Conservation (phyloP, 169 alveolate species). For the Theileria equi region DNA sequence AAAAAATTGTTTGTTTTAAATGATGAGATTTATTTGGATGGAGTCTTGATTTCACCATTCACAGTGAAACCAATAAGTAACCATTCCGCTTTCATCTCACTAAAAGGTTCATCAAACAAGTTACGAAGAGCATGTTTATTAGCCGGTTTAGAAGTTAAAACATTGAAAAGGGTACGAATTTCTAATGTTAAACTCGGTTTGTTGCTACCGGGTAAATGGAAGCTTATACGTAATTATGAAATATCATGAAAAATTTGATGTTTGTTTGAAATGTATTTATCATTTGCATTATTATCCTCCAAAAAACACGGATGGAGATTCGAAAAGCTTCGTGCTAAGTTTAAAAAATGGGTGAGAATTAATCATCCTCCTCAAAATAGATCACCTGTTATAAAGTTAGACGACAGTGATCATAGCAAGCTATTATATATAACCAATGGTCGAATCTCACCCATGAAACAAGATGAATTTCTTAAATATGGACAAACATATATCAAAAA, state of each 20-base stretch:
- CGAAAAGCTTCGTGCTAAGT: conserved; percentile 52
- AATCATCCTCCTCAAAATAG: conserved; percentile 62
- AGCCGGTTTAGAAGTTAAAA: conserved; percentile 55
- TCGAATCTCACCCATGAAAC: not conserved
- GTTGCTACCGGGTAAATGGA: conserved; percentile 54
- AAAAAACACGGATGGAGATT: conserved; percentile 65
- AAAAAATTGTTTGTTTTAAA: conserved; percentile 22
- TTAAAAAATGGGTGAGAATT: conserved; percentile 46
- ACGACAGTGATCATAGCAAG: conserved; percentile 25
- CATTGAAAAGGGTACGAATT: conserved; percentile 29
- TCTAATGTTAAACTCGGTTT: conserved; percentile 39
- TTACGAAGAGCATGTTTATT: conserved; percentile 46
- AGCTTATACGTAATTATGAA: conserved; percentile 30
- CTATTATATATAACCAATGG: conserved; percentile 60
- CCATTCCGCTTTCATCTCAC: conserved; percentile 9
- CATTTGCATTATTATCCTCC: conserved; percentile 15
- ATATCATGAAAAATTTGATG: not conserved
- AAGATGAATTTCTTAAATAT: conserved; percentile 3
- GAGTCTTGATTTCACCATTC: conserved; percentile 29
- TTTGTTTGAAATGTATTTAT: not conserved
- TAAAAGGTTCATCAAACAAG: conserved; percentile 51
- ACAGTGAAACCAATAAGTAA: conserved; percentile 5
- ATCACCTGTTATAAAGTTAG: conserved; percentile 44
- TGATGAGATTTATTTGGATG: conserved; percentile 44
- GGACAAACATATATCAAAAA: conserved; percentile 31